Base-by-base conservation (phyloP, 2,329 filamentous ascomycete genomes). In the Penicillium carneum region DNA sequence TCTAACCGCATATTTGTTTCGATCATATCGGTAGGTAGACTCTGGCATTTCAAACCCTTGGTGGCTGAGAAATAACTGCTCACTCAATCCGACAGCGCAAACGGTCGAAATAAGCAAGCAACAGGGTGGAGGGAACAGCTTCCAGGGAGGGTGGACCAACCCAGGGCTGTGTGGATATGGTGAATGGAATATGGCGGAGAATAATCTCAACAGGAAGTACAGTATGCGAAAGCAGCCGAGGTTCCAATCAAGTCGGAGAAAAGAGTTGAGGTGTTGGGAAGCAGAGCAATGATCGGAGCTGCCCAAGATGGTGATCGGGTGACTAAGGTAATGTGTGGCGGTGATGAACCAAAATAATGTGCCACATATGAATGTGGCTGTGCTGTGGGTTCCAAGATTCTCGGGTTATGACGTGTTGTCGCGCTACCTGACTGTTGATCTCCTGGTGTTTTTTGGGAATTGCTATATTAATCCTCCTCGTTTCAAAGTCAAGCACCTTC, bases 1-100 rank as follows among this genome's bases (percentile, higher is more conserved):
- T 93, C 90, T 83, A 97, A 84, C 80, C 88, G 88, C 90, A 95
- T 92, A 79, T 90, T 91, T 83, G 83, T 82, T 83, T 87, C 84
- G 81, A 87, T 83, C 90, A 94, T 94, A 75, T 76, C 87, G 85
- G 77, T 77, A 80, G 77, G 79, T 79, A 79, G 82, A 81, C 77
- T 79, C 79, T 77, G 82, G 84, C 88, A 90, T 90, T 81, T 87
- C 87, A 79, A 72, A 68, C 70, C 67, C 52, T 43, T 54, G 59
- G 56, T 63, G 58, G 67, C 63, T 58, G 61, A 72, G 52, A 67
- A 66, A 54, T 34, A 63, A 57, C 47, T 62, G 65, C 66, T 70
- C 64, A 67, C 62, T 66, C 53, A 61, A 59, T 60, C 61, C 65
- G 61, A 67, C 45, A 59, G 66, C 56, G 65, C 63, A 63, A 66